A percentile compares a stretch with the other conserved stretches of the same genome.
These are phyloP conservation scores for Ormosia semicastrata DNA, from an alignment of 306 rosid genomes.

Conservation along the genomic window DNA sequence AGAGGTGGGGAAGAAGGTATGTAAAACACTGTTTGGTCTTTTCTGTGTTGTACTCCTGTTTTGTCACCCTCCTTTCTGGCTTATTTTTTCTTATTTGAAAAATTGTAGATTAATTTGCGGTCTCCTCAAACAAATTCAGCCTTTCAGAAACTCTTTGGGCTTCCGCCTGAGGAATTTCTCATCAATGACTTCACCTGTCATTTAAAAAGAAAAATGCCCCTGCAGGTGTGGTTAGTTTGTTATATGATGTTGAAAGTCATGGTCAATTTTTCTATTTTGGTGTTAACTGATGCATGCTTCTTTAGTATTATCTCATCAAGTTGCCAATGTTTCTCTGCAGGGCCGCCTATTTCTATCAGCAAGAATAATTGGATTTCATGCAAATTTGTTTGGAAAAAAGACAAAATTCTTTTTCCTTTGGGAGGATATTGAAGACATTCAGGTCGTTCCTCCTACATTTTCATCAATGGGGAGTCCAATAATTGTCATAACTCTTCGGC, in stretches of 20 bases:
- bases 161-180: conserved; percentile 97
- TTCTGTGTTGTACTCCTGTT: conserved; percentile 11
- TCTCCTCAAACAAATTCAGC: conserved; percentile 97
- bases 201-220: conserved; percentile 90
- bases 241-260: conserved; percentile 18
- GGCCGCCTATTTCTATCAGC: conserved; percentile 94
- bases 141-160: conserved; percentile 86
- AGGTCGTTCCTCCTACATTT: conserved; percentile 69
- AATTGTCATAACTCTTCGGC: conserved; percentile 79
- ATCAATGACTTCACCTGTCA: conserved; percentile 97
- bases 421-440: conserved; percentile 98
- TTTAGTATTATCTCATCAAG: conserved; percentile 22
- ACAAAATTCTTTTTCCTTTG: conserved; percentile 89
- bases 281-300: conserved; percentile 12
- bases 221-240: conserved; percentile 65
- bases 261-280: conserved; percentile 7
- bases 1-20: conserved; percentile 97
- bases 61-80: conserved; percentile 20
- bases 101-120: conserved; percentile 72
- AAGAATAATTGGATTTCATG: conserved; percentile 92
- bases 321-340: conserved; percentile 46
- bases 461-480: conserved; percentile 98
- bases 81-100: conserved; percentile 5
- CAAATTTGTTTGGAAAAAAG: conserved; percentile 88
- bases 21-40: conserved; percentile 11